Evolutionary conservation across 1,139 yeast species (phyloP).

Genomic region (Magnusiomyces fungicola): DNA sequence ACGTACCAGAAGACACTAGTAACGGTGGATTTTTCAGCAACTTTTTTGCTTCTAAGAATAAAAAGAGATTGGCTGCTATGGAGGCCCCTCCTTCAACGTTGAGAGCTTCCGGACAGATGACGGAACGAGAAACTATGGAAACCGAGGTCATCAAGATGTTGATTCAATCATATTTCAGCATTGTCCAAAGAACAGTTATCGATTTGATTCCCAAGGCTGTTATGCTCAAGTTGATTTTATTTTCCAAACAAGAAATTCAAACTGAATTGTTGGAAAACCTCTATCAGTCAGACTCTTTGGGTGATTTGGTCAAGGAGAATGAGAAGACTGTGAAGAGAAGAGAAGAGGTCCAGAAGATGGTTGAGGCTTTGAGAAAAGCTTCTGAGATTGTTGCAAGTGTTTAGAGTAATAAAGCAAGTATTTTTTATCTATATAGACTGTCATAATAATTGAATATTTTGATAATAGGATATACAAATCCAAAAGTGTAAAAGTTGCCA

Average conservation of each 20-base stretch:
- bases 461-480: too few species aligned
- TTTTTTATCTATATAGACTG: too few species aligned
- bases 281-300: conserved; percentile 69
- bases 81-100: conserved; percentile 96
- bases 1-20: conserved; percentile 38
- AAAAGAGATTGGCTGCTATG: conserved; percentile 90
- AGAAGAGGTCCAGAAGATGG: conserved; percentile 92
- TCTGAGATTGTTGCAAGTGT: conserved; percentile 87
- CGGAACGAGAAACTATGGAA: conserved; percentile 93
- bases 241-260: conserved; percentile 82
- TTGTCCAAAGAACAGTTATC: conserved; percentile 88
- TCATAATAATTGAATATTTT: too few species aligned
- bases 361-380: conserved; percentile 81
- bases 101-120: conserved; percentile 90
- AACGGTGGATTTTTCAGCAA: conserved; percentile 85
- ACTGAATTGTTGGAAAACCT: conserved; percentile 81
- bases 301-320: conserved; percentile 79
- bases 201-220: conserved; percentile 94
- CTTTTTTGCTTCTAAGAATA: conserved; percentile 84
- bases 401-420: too few species aligned
- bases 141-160: conserved; percentile 93
- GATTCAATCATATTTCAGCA: conserved; percentile 81
- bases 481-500: too few species aligned
- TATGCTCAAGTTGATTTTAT: conserved; percentile 82
- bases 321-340: conserved; percentile 91